Percentiles rank a stretch among this genome's conserved stretches.
phyloP scores from a whole-genome alignment of 495 filamentous ascomycete species.

The Bacidia rubella region DNA sequence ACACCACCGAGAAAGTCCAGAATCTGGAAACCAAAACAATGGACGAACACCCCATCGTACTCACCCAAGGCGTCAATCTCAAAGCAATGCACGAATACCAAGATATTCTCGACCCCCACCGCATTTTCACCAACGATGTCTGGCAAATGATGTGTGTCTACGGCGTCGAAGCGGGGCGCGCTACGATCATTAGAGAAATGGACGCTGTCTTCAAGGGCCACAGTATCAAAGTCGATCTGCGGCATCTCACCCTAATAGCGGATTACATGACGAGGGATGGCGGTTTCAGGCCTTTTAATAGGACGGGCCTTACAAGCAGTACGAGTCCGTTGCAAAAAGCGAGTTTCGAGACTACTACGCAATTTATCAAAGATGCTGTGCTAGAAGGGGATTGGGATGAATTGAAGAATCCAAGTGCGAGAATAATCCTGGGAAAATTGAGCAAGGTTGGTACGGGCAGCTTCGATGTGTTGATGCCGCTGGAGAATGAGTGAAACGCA shows the following conservation, averaged over 20 bases:
- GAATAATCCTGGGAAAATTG: constrained; percentile 76
- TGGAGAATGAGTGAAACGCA: constrained; percentile 14
- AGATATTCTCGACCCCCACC: constrained; percentile 75
- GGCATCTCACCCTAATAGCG: constrained; percentile 89
- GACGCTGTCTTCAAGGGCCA: constrained; percentile 76
- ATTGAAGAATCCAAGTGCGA: constrained; percentile 67
- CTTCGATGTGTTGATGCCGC: constrained; percentile 74
- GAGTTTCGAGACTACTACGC: constrained; percentile 95
- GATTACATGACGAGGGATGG: constrained; percentile 92
- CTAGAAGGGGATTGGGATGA: constrained; percentile 82
- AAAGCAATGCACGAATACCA: constrained; percentile 77
- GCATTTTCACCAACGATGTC: constrained; percentile 85
- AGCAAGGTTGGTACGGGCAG: constrained; percentile 77
- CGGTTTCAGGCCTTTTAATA: constrained; percentile 78
- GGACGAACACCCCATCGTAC: constrained; percentile 38
- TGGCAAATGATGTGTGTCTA: constrained; percentile 69
- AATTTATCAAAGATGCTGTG: constrained; percentile 83
- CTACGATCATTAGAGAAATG: constrained; percentile 77
- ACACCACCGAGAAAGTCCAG: constrained; percentile 48
- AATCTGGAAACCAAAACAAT: constrained; percentile 34
- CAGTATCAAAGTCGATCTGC: constrained; percentile 83
- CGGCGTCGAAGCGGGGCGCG: constrained; percentile 85
- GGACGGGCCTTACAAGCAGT: constrained; percentile 69
- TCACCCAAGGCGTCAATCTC: constrained; percentile 81
- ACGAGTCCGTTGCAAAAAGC: constrained; percentile 91